Percentiles rank a stretch among this genome's conserved stretches.
These are phyloP conservation scores for Kwoniella dejecticola DNA, from an alignment of 768 basidiomycete genomes.

Conservation along the genomic window DNA sequence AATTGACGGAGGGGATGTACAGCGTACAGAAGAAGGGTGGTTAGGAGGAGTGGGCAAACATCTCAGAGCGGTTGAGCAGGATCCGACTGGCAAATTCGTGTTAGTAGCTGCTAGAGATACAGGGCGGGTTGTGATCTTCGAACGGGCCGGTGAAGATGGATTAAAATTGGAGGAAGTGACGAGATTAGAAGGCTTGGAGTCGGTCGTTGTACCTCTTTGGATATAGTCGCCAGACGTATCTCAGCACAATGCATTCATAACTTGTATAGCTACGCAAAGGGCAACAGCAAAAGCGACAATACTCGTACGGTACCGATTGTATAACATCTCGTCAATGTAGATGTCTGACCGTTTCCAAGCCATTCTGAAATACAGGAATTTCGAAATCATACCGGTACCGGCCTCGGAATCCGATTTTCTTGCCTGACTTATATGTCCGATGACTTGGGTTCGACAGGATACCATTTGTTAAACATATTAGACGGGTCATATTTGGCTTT, in stretches of 20 bases:
- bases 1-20: slow-evolving; percentile 20
- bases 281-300: no score
- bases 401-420: no score
- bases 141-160: slow-evolving; percentile 22
- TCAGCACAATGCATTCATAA: neutral
- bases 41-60: slow-evolving; percentile 20
- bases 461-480: no score
- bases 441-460: no score
- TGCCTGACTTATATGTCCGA: no score
- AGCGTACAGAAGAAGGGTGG: slow-evolving; percentile 17
- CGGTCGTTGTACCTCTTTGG: slow-evolving; percentile 32
- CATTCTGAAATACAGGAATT: no score
- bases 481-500: no score
- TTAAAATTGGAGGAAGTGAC: slow-evolving; percentile 28
- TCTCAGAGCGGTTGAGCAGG: slow-evolving; percentile 25
- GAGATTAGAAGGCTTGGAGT: slow-evolving; percentile 23
- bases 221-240: slow-evolving; percentile 6
- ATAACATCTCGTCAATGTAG: no score
- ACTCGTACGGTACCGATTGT: neutral
- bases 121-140: slow-evolving; percentile 28
- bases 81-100: slow-evolving; percentile 24
- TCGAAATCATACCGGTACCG: no score
- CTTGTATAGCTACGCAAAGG: no score
- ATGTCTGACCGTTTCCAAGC: no score
- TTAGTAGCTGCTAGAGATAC: slow-evolving; percentile 29